Percentiles rank a stretch among this genome's conserved stretches.
These are phyloP conservation scores for Athelia sp. DNA, from an alignment of 1,284 basidiomycete genomes.

Conservation along the genomic window DNA sequence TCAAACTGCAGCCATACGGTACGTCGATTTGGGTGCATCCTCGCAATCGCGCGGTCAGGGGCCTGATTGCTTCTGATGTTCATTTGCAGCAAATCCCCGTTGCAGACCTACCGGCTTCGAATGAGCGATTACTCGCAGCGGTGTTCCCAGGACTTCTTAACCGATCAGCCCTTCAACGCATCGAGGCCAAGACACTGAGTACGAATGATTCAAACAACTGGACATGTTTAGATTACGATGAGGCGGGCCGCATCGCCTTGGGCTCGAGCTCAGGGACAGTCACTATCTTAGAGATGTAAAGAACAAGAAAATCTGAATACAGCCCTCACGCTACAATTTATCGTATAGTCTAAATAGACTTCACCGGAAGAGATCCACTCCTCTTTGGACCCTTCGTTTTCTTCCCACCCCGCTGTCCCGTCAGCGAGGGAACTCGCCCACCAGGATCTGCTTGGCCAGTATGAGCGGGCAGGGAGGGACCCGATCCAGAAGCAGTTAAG, in stretches of 20 bases:
- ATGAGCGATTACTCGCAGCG: constrained; percentile 39
- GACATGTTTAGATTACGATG: constrained; percentile 55
- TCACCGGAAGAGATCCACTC: neutral
- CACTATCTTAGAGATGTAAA: constrained; percentile 35
- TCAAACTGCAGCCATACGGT: constrained; percentile 45
- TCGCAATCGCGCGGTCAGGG: constrained; percentile 31
- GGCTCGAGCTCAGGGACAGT: constrained; percentile 44
- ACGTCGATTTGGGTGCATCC: constrained; percentile 60
- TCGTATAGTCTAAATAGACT: neutral
- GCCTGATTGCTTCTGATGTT: constrained; percentile 23
- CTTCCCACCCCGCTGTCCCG: neutral
- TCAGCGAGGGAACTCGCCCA: neutral
- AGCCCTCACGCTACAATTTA: neutral
- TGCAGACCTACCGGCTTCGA: constrained; percentile 15
- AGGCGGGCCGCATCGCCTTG: constrained; percentile 46
- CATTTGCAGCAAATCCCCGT: constrained; percentile 17
- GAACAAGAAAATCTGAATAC: neutral
- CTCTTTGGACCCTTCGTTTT: neutral
- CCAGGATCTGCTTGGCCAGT: neutral
- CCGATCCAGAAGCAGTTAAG: neutral
- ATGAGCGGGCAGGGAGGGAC: neutral
- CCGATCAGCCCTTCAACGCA: constrained; percentile 9
- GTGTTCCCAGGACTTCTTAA: constrained; percentile 43
- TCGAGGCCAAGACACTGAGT: constrained; percentile 18
- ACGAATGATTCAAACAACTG: constrained; percentile 33